phyloP scores from a whole-genome alignment of 2,329 filamentous ascomycete genomes.

The Leptographium wingfieldii region DNA sequence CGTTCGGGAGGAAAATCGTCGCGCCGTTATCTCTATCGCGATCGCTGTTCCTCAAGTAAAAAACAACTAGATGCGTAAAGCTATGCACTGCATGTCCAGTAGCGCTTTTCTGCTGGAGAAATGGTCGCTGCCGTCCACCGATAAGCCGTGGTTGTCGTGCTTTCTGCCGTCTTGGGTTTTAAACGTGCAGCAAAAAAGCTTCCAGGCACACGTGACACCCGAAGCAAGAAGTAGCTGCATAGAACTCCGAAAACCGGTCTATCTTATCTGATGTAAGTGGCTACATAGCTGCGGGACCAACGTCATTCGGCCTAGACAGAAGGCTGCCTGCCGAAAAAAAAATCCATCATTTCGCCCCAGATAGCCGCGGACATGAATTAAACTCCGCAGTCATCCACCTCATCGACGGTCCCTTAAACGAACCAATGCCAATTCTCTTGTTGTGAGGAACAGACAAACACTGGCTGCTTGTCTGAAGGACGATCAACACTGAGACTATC shows the following conservation, averaged over 20 bases:
- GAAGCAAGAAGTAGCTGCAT: neutral
- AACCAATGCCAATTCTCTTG: neutral
- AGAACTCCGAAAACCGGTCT: constrained; percentile 1
- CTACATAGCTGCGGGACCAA: neutral
- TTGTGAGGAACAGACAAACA: neutral
- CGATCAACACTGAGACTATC: neutral
- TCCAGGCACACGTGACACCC: neutral
- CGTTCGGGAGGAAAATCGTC: neutral
- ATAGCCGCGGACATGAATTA: neutral
- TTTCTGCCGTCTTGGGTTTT: neutral
- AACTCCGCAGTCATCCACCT: neutral
- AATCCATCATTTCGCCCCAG: neutral
- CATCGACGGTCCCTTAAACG: neutral
- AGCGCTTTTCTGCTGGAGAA: neutral
- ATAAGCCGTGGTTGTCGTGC: neutral
- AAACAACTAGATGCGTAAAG: neutral
- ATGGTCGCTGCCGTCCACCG: neutral
- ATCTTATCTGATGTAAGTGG: constrained; percentile 3
- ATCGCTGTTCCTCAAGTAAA: neutral
- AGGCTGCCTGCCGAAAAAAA: neutral
- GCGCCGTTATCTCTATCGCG: neutral
- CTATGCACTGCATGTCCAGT: neutral
- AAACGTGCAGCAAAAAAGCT: neutral
- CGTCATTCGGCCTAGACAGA: neutral
- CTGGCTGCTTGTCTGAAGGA: neutral